A percentile compares a stretch with the other conserved stretches of the same genome.
phyloP scores from a whole-genome alignment of 306 rosid genomes.

The cucumber (Cucumis sativus) region DNA sequence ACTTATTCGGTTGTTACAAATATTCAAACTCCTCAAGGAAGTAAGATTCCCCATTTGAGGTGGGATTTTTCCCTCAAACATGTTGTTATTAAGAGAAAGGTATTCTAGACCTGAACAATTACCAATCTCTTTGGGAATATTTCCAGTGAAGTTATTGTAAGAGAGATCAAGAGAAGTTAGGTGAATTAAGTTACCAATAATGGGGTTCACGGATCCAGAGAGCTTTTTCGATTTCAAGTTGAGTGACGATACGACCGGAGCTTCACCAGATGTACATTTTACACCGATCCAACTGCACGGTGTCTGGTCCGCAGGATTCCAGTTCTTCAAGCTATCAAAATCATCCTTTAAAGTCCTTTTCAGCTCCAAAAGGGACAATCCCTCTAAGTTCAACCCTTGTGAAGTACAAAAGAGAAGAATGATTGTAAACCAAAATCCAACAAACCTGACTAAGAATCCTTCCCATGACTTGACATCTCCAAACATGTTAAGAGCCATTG shows the following conservation, averaged over 20 bases:
- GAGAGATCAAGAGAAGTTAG: constrained; percentile 50
- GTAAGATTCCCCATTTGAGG: constrained; percentile 48
- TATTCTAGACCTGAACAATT: constrained; percentile 39
- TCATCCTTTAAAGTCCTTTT: constrained; percentile 42
- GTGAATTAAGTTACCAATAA: constrained; percentile 45
- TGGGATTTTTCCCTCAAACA: constrained; percentile 59
- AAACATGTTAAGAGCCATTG: constrained; percentile 37
- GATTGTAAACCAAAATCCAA: constrained; percentile 27
- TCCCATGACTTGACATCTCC: constrained; percentile 24
- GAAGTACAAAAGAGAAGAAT: constrained; percentile 32
- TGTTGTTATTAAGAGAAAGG: constrained; percentile 57
- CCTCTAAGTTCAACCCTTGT: constrained; percentile 70
- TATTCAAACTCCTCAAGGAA: constrained; percentile 40
- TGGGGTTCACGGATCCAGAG: constrained; percentile 48
- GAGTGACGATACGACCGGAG: constrained; percentile 43
- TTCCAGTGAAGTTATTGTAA: constrained; percentile 41
- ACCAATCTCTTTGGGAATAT: constrained; percentile 64
- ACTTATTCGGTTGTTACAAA: constrained; percentile 63
- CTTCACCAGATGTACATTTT: constrained; percentile 32
- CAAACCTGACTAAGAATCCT: constrained; percentile 26
- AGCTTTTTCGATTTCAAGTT: constrained; percentile 45
- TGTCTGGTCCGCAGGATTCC: constrained; percentile 56
- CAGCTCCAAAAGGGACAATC: constrained; percentile 49
- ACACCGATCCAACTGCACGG: constrained; percentile 86
- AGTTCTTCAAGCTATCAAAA: constrained; percentile 26